These are phyloP conservation scores for Ramalina intermedia DNA, from an alignment of 495 filamentous ascomycete species.

Conservation along the genomic window DNA sequence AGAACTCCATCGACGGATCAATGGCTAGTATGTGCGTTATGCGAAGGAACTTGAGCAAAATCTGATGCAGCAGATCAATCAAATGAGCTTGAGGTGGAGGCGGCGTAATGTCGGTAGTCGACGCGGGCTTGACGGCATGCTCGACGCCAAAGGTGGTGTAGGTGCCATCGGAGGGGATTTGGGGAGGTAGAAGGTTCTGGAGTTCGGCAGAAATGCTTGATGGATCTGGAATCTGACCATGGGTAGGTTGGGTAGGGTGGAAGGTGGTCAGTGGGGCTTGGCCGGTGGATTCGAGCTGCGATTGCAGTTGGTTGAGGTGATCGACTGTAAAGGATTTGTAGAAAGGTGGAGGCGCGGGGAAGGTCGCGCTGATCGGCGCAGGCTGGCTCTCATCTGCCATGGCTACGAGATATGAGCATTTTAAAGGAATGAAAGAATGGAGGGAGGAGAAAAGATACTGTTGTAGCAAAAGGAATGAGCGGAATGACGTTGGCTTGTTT, in stretches of 20 bases:
- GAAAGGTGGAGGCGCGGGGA: conserved; percentile 78
- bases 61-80: conserved; percentile 60
- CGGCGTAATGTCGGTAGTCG: conserved; percentile 47
- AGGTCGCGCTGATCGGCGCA: conserved; percentile 38
- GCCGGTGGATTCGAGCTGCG: conserved; percentile 29
- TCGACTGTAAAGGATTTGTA: conserved; percentile 76
- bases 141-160: conserved; percentile 63
- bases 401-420: background rate
- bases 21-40: conserved; percentile 55
- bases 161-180: conserved; percentile 50
- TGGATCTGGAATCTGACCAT: conserved; percentile 22
- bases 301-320: conserved; percentile 54
- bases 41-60: conserved; percentile 75
- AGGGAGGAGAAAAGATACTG: too few relatives aligned
- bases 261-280: conserved; percentile 21
- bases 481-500: too few relatives aligned
- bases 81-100: conserved; percentile 48
- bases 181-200: conserved; percentile 66
- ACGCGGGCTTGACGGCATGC: conserved; percentile 47
- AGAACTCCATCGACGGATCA: conserved; percentile 38
- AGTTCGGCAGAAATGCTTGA: conserved; percentile 56
- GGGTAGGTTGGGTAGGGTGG: background rate
- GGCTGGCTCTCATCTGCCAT: conserved; percentile 41
- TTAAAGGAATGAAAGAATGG: too few relatives aligned
- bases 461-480: too few relatives aligned